Evolutionary conservation across 805 yeast species (phyloP), one percentile per base, ranked within the genome.

Genomic region (Cyberlindnera sargentensis): DNA sequence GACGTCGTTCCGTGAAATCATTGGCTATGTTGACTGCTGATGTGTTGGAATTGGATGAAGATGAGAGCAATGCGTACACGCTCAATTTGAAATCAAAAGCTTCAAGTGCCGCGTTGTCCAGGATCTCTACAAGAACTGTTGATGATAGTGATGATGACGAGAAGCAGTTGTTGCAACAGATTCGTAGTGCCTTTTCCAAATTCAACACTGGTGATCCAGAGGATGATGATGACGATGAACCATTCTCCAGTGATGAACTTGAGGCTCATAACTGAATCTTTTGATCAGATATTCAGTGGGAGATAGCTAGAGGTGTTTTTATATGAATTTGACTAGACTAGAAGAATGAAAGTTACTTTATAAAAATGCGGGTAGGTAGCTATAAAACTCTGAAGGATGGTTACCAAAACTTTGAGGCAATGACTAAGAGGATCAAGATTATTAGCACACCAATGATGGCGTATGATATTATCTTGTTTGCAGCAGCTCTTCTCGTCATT

Each of bases 401-500:
- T 53, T 43, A 56, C 61, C 59, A 58, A 38, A 58, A 57, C 64
- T 91, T 91, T 60, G 88, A 81, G 40, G 86, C 85, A 43, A 91
- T 68, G 6, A 89, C 96, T 50, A 91, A 70, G 49, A 91, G 67
- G 39, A 91, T 91, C 56, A 91, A 71, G 42, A 91, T 57, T 6
- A 91, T 79, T 57, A 91, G 73, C 20, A 91, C 90, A 6, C 85
- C 95, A 43, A 91, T 91, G 45, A 91, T 91, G 8, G 95, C 95
- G 56, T 88, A 86, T 45, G 95, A 86, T 49, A 91, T 84, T 52
- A 90, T 72, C 63, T 88, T 84, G 64, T 91, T 91, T 5, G 96
- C 91, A 8, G 95, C 88, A 72, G 90, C 73, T 56, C 98, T 71
- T 64, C 98, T 75, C 26, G 95, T 84, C 99, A 93, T 93, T 20